phyloP scores from a whole-genome alignment of 176 grass and related monocot species.

The Pontederia paniculata region DNA sequence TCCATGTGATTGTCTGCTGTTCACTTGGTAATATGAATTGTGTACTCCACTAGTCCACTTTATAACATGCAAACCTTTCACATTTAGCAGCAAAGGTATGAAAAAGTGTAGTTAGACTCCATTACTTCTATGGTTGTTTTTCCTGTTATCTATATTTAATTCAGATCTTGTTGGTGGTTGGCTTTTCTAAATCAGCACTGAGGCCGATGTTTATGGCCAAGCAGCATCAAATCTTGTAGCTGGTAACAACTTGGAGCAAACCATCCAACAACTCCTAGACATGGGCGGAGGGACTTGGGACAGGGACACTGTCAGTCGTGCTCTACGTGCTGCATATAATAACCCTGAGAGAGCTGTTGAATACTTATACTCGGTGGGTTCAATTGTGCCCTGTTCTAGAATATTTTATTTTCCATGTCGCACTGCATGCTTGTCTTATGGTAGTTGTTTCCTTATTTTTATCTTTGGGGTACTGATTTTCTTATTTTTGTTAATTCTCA shows the following conservation, averaged over 20 bases:
- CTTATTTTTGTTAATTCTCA: too few relatives aligned
- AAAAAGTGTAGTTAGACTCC: background rate
- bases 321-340: conserved; percentile 76
- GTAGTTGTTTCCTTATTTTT: background rate
- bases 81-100: too few relatives aligned
- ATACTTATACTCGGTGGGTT: conserved; percentile 84
- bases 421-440: conserved; percentile 2
- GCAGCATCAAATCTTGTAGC: conserved; percentile 72
- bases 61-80: too few relatives aligned
- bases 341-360: conserved; percentile 91
- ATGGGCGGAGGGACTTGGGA: conserved; percentile 93
- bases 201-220: conserved; percentile 54
- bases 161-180: background rate
- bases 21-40: too few relatives aligned
- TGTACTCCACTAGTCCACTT: too few relatives aligned
- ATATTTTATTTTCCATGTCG: conserved; percentile 1
- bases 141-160: background rate
- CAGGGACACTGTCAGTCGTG: conserved; percentile 59
- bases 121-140: background rate
- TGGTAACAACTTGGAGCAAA: conserved; percentile 54
- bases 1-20: too few relatives aligned
- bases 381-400: conserved; percentile 4
- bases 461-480: too few relatives aligned
- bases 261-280: conserved; percentile 67
- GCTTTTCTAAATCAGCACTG: conserved; percentile 28